Conservation (phyloP, 345 rosid genomes). For the Citrus mangshanensis region DNA sequence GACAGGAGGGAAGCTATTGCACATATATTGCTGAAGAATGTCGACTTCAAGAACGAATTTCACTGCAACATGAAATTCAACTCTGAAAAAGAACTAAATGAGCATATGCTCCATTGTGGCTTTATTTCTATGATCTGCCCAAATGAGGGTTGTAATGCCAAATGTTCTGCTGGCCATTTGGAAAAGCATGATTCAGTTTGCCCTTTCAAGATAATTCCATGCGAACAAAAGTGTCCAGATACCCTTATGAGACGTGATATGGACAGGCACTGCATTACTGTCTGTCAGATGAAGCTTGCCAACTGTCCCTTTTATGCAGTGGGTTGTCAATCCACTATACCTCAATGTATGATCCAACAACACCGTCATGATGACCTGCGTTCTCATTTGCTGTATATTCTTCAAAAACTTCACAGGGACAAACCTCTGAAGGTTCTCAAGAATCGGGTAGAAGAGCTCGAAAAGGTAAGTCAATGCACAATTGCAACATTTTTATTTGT, state of each 20-base stretch:
- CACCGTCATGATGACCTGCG: conserved; percentile 51
- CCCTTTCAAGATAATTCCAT: conserved; percentile 77
- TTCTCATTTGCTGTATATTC: conserved; percentile 60
- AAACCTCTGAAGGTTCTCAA: conserved; percentile 54
- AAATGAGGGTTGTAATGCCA: conserved; percentile 64
- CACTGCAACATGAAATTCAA: conserved; percentile 68
- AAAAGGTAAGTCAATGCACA: conserved; percentile 36
- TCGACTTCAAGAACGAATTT: conserved; percentile 60
- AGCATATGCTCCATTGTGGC: conserved; percentile 46
- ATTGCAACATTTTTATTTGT: neutral
- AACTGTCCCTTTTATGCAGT: conserved; percentile 75
- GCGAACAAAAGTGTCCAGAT: conserved; percentile 75
- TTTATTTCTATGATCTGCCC: conserved; percentile 61
- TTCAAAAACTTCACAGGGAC: conserved; percentile 52
- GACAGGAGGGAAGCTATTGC: conserved; percentile 60
- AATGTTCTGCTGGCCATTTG: conserved; percentile 49
- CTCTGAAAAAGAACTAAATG: conserved; percentile 44
- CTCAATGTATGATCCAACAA: conserved; percentile 47
- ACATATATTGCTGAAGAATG: conserved; percentile 63
- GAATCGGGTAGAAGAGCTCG: conserved; percentile 50
- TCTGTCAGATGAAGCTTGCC: conserved; percentile 79
- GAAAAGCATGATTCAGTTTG: conserved; percentile 70
- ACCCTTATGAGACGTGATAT: conserved; percentile 71
- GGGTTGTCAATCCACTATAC: conserved; percentile 64
- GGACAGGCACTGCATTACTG: conserved; percentile 91